These are phyloP conservation scores for Taxawa tesnikishii DNA, from an alignment of 2,329 filamentous ascomycete genomes.

Conservation along the genomic window DNA sequence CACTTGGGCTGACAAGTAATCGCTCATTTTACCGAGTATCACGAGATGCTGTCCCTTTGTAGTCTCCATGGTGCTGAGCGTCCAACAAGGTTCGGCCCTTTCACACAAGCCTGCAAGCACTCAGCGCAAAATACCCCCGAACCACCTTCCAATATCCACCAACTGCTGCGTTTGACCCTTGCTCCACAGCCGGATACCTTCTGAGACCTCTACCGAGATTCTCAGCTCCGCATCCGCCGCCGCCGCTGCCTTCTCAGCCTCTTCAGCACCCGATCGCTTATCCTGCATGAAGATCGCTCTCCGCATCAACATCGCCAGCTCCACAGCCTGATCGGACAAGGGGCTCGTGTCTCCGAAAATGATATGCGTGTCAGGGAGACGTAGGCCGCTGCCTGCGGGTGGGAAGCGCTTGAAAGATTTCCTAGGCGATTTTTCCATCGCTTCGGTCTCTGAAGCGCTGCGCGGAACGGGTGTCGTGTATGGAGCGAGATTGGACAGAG, in stretches of 20 bases:
- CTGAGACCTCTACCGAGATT: slow-evolving; percentile 5
- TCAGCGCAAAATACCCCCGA: slow-evolving; percentile 7
- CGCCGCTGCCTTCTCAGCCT: slow-evolving; percentile 7
- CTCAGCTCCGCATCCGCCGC: slow-evolving; percentile 8
- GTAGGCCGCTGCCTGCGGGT: slow-evolving; percentile 23
- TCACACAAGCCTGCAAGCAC: neutral
- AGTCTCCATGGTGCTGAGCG: no score
- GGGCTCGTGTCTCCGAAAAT: slow-evolving; percentile 24
- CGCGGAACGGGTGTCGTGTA: neutral
- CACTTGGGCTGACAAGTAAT: no score
- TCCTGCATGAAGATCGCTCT: slow-evolving; percentile 24
- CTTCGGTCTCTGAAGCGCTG: neutral
- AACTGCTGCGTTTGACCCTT: slow-evolving; percentile 2
- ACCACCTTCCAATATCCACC: slow-evolving; percentile 8
- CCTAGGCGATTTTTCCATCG: slow-evolving; percentile 7
- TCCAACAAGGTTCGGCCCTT: neutral
- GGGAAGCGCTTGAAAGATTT: slow-evolving; percentile 29
- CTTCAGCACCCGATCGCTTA: slow-evolving; percentile 6
- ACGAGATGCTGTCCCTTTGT: no score
- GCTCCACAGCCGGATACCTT: slow-evolving; percentile 6
- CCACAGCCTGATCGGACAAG: slow-evolving; percentile 26
- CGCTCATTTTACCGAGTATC: no score
- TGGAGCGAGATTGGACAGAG: slow-evolving; percentile 6
- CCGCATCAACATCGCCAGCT: slow-evolving; percentile 26
- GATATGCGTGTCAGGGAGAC: slow-evolving; percentile 28